These are phyloP conservation scores for Setaria italica DNA, from an alignment of 202 grass and related monocot species.

Conservation along the genomic window DNA sequence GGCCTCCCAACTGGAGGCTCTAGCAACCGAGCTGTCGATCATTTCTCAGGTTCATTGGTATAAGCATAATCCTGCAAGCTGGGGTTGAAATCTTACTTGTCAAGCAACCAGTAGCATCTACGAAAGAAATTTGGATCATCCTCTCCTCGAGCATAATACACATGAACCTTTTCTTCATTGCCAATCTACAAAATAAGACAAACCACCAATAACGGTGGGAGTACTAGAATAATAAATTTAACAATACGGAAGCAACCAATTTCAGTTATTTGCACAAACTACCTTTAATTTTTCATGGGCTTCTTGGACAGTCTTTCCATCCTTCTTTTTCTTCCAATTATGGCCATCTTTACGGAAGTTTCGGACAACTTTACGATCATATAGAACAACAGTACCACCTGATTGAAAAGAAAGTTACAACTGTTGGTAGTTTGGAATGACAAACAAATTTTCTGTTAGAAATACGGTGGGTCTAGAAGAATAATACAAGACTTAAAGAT, in stretches of 20 bases:
- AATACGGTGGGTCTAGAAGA: conserved; percentile 31
- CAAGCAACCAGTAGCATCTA: conserved; percentile 96
- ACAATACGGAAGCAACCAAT: conserved; percentile 1
- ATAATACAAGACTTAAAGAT: conserved; percentile 20
- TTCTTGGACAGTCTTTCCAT: conserved; percentile 97
- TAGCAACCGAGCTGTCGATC: background rate
- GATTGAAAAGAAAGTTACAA: conserved; percentile 39
- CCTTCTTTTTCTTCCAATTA: conserved; percentile 99
- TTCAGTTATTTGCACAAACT: conserved; percentile 22
- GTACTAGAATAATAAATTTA: conserved; percentile 33
- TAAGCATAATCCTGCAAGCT: conserved; percentile 26
- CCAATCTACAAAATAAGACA: conserved; percentile 73
- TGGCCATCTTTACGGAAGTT: conserved; percentile 98
- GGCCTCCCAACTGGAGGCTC: background rate
- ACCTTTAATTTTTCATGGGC: conserved; percentile 98
- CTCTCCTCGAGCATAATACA: conserved; percentile 97
- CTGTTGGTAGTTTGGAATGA: conserved; percentile 21
- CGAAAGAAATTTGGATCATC: conserved; percentile 93
- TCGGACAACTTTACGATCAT: conserved; percentile 90
- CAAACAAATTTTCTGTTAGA: conserved; percentile 30
- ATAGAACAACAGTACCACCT: conserved; percentile 87
- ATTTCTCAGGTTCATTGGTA: conserved; percentile 2
- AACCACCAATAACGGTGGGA: conserved; percentile 30
- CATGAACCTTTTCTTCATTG: conserved; percentile 94
- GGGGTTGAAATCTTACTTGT: conserved; percentile 67